A percentile compares a stretch with the other conserved stretches of the same genome.
Conservation (phyloP, 345 rosid species). For the Pugionium dolabratum region DNA sequence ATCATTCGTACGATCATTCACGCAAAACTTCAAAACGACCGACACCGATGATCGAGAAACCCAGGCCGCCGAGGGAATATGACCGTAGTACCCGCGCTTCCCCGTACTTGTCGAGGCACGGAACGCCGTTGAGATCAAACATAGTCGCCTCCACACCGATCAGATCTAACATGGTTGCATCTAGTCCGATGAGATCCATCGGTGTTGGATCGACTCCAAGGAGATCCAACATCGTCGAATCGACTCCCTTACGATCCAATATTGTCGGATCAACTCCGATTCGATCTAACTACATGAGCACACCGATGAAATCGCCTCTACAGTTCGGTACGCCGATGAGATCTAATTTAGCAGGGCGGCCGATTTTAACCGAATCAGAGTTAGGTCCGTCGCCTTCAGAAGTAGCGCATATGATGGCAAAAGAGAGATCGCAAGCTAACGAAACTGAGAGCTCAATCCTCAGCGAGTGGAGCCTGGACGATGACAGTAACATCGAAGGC, state of each 20-base stretch:
- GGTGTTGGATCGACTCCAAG: conserved; percentile 33
- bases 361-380: conserved; percentile 60
- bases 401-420: conserved; percentile 65
- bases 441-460: conserved; percentile 58
- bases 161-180: conserved; percentile 27
- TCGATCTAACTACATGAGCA: conserved; percentile 30
- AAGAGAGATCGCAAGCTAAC: conserved; percentile 32
- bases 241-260: conserved; percentile 34
- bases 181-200: conserved; percentile 36
- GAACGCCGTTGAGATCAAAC: conserved; percentile 42
- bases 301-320: conserved; percentile 41
- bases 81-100: conserved; percentile 29
- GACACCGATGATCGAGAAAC: conserved; percentile 27
- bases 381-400: conserved; percentile 89
- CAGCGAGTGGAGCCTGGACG: conserved; percentile 60
- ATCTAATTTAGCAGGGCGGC: conserved; percentile 36
- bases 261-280: conserved; percentile 39
- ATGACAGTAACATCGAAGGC: conserved; percentile 65
- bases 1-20: conserved; percentile 22
- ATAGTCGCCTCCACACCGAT: conserved; percentile 36
- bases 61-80: conserved; percentile 29
- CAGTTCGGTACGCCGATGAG: conserved; percentile 42
- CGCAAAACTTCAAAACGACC: conserved; percentile 32
- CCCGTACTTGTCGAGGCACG: conserved; percentile 35
- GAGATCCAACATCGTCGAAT: conserved; percentile 26